Base-by-base conservation (phyloP, 768 basidiomycete species). In the Lactifluus volemus region DNA sequence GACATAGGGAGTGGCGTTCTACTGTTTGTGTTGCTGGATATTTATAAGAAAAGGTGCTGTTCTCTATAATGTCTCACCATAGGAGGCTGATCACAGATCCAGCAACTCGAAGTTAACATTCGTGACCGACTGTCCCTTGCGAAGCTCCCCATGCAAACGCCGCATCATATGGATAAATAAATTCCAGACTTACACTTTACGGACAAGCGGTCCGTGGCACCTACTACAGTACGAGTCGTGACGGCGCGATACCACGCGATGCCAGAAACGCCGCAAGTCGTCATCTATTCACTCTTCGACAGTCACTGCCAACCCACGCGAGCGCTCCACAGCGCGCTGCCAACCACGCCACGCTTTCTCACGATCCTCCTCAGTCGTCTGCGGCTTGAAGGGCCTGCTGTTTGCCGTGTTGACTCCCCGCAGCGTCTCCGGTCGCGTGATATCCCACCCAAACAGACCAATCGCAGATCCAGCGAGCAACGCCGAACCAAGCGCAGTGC, bases 401-500 rank as follows among this genome's bases (percentile, higher is more conserved):
- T 92, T 92, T 49, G 85, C 84, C 41, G 89, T 91, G 70, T 98
- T 98, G 42, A 98, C 94, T 65, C 89, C 82, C 10, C 74, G 73
- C 12, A 99, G 79, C 19, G 94, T 91, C 71, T 90, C 85, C 0
- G 95, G 94, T 39, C 84, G 81, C 49, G 74, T 77, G 55, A 98
- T 74, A 72, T 98, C 86, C 97, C 97, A 98, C 51, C 93, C 96
- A 68, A 90, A 95, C 25, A 98, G 77, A 6, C 80, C 76, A 53
- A 98, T 80, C 2, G 97, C 93, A 41, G 89, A 82, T 30, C 90
- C 97, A 15, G 97, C 97, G 34, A 97, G 84, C 57, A 99, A 77
- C 25, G 97, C 97, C 9, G 94, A 92, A 19, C 97, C 97, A 52
- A 99, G 79, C 2, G 97, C 97, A 15, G 97, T 99, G 2, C 70